Evolutionary conservation across 768 basidiomycete species (phyloP), one percentile per base, ranked within the genome.

Genomic region (Pleurotus salmoneostramineus): DNA sequence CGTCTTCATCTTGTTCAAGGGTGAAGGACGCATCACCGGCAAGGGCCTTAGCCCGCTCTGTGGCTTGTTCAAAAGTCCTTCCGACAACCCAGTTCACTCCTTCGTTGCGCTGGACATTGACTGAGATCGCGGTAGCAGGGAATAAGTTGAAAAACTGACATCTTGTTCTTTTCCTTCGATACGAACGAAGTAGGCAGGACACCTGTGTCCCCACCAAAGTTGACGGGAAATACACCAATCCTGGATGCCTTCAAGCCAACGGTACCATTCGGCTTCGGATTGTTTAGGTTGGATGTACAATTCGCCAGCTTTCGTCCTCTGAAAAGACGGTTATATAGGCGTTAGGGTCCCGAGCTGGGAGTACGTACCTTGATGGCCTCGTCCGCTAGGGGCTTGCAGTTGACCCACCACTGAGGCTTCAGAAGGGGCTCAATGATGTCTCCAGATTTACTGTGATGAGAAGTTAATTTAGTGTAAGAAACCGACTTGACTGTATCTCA

Each of bases 201-300:
- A 89, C 57, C 97, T 85, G 68, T 98, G 96, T 32, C 97, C 96
- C 96, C 96, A 98, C 97, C 97, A 99, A 14, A 98, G 81, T 68
- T 99, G 97, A 56, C 97, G 90, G 2, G 97, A 98, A 66, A 98
- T 89, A 74, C 97, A 99, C 97, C 97, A 99, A 68, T 98, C 97
- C 72, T 98, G 94, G 59, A 97, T 45, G 17, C 82, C 84, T 62
- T 95, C 93, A 37, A 98, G 75, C 96, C 97, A 98, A 58, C 93
- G 83, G 69, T 91, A 95, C 95, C 95, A 98, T 42, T 99, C 96
- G 45, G 81, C 84, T 66, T 97, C 96, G 6, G 91, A 95, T 51
- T 83, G 79, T 64, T 91, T 91, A 2, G 96, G 97, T 6, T 78
- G 72, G 59, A 98, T 94, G 44, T 78, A 63, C 46, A 98, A 78